Evolutionary conservation across 441 rosid genomes (phyloP), one percentile per base, ranked within the genome.

Genomic region (Gossypium trilobum): DNA sequence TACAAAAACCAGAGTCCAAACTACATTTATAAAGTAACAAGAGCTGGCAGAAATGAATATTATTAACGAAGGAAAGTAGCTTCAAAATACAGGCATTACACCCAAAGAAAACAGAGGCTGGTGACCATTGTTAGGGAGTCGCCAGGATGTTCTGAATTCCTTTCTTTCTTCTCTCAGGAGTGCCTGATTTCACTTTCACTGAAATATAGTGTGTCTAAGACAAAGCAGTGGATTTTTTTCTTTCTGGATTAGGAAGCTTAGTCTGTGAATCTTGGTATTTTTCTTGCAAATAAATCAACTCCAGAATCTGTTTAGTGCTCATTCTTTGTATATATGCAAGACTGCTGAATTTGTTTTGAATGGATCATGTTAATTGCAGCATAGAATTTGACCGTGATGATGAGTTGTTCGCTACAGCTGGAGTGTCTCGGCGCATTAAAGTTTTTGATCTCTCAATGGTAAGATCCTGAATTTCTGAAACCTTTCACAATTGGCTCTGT

Each of bases 301-400:
- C 36, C 56, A 27, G 70, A 20, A 5, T 44, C 36, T 5, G 13
- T 66, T 66, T 66, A 22, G 39, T 66, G 39, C 27, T 51, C 4
- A 16, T 16, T 9, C 16, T 51, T 46, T 51, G 14, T 29, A 10
- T 19, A 51, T 4, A n/a, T 54, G 29, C 14, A 17, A 36, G 60
- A 52, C 22, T 67, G 48, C 75, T 69, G 65, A 73, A 75, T 65
- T 58, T 65, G 25, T 20, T 50, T 13, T 42, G 31, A 69, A 14
- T 70, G 71, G 75, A 16, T 25, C 59, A 20, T 76, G 75, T 79
- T n/a, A 23, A 61, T 80, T 79, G 81, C 94, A 95, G 98, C 91
- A 90, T 89, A 81, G 98, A 95, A 81, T 95, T 95, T 83, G 94
- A 95, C 76, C 89, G 96, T 9, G 98, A 95, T 76, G 97, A 93